Base-by-base conservation (phyloP, 176 grass and related monocot species). In the Eremochloa ophiuroides region DNA sequence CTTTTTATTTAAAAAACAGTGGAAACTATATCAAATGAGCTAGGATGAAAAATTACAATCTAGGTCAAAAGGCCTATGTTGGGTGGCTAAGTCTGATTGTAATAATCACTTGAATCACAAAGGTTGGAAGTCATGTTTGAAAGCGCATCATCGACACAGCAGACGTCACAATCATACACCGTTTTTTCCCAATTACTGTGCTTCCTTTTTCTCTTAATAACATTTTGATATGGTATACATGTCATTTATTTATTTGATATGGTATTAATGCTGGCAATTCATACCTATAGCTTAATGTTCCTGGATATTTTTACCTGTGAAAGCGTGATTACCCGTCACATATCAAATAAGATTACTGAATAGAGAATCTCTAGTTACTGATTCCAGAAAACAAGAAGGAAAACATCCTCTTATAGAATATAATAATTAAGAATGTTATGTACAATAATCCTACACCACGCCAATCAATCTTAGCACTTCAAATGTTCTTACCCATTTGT, bases 1-100 rank as follows among this genome's bases (percentile, higher is more conserved):
- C n/a, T n/a, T n/a, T n/a, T n/a, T n/a, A n/a, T n/a, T n/a, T n/a
- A n/a, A n/a, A n/a, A n/a, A n/a, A n/a, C 14, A 83, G 55, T 16
- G 2, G 20, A 2, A 73, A 78, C 27, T 41, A 44, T 62, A 62
- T 8, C 1, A 63, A 88, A 79, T 15, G 1, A 34, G 30, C 39
- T 56, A 39, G 70, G 16, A 2, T 43, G 58, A 18, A 35, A 76
- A 71, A 70, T n/a, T 55, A 10, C 22, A 55, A 10, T n/a, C 51
- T 55, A 55, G 71, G 71, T 75, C 71, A 76, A 81, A 81, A 85
- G 58, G 82, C 20, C 70, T 63, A 89, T 15, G 25, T 43, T 46
- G 14, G 8, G 55, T 89, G 71, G 77, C 62, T 63, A 85, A 62
- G 30, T 71, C 35, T 85, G 26, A 66, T 60, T 66, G 33, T 58